These are phyloP conservation scores for Mucuna pruriens DNA, from an alignment of 306 rosid genomes.

Conservation along the genomic window DNA sequence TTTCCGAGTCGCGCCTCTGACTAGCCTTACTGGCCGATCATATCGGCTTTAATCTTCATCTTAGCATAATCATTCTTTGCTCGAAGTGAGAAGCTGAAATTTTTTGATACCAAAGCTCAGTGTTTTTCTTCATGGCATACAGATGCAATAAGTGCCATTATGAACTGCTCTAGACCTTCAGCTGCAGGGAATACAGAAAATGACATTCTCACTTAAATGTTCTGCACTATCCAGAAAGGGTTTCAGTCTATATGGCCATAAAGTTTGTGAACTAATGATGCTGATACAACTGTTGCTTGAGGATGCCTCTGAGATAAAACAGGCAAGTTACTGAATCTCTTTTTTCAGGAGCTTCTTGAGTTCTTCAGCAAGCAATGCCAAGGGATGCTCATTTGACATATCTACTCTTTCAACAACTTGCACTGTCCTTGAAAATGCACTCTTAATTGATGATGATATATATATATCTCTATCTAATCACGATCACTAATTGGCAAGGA, in stretches of 20 bases:
- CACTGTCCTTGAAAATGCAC: conserved; percentile 74
- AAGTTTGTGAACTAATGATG: conserved; percentile 88
- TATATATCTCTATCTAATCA: conserved; percentile 92
- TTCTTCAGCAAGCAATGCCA: conserved; percentile 96
- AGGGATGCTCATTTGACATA: conserved; percentile 72
- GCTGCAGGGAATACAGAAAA: conserved; percentile 96
- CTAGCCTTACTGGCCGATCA: no score
- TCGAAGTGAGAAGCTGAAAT: no score
- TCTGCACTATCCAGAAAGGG: conserved; percentile 88
- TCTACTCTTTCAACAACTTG: conserved; percentile 79
- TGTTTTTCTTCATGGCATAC: conserved; percentile 80
- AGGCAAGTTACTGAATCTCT: conserved; percentile 77
- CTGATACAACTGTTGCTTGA: conserved; percentile 80
- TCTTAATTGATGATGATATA: conserved; percentile 75
- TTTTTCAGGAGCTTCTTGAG: conserved; percentile 80
- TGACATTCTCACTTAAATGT: conserved; percentile 89
- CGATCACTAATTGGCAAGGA: conserved; percentile 74
- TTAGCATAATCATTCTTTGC: no score
- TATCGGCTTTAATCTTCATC: no score
- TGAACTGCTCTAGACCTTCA: conserved; percentile 86
- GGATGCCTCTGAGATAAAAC: conserved; percentile 91
- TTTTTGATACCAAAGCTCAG: no score
- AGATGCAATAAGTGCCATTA: conserved; percentile 73
- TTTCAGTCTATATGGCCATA: conserved; percentile 93
- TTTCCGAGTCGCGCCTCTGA: no score